phyloP scores from a whole-genome alignment of 176 grass and related monocot species.

The Aegilops bicornis region DNA sequence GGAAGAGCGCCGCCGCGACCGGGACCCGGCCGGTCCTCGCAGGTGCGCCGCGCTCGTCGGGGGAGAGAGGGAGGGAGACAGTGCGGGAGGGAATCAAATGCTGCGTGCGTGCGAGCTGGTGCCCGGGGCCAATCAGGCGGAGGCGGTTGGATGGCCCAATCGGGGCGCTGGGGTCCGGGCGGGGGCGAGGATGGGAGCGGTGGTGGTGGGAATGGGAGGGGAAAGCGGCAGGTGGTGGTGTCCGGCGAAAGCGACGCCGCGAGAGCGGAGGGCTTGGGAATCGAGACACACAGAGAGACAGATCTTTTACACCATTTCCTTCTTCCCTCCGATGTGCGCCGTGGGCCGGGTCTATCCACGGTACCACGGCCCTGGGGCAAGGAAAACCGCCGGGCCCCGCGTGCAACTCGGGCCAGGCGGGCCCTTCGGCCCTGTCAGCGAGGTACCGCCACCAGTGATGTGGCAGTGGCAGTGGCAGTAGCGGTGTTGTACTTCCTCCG shows the following conservation, averaged over 20 bases:
- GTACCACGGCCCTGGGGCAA: background rate
- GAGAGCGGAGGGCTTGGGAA: background rate
- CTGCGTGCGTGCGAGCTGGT: background rate
- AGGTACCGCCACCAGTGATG: background rate
- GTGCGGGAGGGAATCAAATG: conserved; percentile 6
- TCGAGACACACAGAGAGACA: background rate
- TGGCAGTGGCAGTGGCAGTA: background rate
- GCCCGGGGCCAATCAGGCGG: background rate
- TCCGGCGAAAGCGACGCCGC: conserved; percentile 56
- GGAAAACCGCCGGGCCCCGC: background rate
- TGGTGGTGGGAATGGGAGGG: background rate
- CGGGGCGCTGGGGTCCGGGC: conserved; percentile 26
- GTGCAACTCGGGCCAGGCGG: background rate
- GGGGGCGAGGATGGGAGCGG: background rate
- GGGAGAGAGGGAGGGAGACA: background rate
- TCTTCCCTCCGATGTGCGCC: too few relatives aligned
- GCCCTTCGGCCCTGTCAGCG: background rate
- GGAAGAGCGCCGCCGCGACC: background rate
- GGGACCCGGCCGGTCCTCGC: background rate
- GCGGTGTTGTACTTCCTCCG: too few relatives aligned
- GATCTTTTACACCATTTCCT: background rate
- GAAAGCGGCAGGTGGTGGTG: conserved; percentile 50
- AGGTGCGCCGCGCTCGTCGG: background rate
- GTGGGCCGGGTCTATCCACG: background rate
- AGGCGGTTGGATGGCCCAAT: conserved; percentile 1